Conservation (phyloP, 805 yeast genomes). For the Saccharomycopsis malanga region DNA sequence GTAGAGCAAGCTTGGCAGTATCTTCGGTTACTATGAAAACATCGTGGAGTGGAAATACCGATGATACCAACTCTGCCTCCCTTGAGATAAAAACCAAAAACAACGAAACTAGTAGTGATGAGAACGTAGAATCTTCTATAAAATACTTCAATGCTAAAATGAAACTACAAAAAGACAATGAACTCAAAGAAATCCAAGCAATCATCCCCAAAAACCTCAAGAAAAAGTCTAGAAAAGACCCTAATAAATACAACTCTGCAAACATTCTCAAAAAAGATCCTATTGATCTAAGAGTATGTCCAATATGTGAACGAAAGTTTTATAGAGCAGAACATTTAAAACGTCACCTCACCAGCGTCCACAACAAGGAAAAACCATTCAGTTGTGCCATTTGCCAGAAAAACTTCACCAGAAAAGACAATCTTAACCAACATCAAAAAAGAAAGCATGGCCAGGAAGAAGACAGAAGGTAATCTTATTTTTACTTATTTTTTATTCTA, state of each 20-base stretch:
- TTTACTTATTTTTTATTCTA: too few species aligned
- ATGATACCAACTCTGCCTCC: not conserved
- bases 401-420: constrained; percentile 20
- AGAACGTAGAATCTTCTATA: constrained; percentile 1
- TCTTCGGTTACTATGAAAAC: too few species aligned
- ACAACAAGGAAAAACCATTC: constrained; percentile 18
- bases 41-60: not conserved
- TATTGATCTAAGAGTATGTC: constrained; percentile 9
- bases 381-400: constrained; percentile 13
- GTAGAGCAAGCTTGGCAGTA: too few species aligned
- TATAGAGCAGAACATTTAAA: constrained; percentile 19
- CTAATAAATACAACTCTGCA: constrained; percentile 16
- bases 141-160: not conserved
- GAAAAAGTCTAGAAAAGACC: constrained; percentile 16
- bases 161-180: not conserved
- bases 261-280: constrained; percentile 18
- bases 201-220: constrained; percentile 18
- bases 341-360: constrained; percentile 19
- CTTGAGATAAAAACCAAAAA: too few species aligned
- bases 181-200: constrained; percentile 14
- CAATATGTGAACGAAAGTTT: constrained; percentile 18
- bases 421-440: constrained; percentile 18
- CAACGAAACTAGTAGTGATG: too few species aligned
- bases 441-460: constrained; percentile 11
- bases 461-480: not conserved